Evolutionary conservation across 805 yeast genomes (phyloP), one percentile per base, ranked within the genome.

Genomic region (Candida qinlingensis): DNA sequence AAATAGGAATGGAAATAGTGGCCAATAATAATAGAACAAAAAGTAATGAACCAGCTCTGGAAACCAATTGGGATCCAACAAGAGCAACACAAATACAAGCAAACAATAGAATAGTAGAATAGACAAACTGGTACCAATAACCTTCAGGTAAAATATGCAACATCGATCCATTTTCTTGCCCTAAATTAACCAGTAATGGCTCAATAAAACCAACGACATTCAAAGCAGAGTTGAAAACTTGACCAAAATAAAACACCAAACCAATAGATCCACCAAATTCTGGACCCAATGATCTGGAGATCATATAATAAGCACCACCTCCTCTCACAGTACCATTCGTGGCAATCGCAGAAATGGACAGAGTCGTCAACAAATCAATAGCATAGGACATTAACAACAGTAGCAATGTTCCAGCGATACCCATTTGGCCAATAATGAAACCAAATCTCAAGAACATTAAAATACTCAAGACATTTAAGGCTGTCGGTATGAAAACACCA

Each of bases 231-330:
- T 94, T 94, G 49, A 94, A 72, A 7, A 91, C 90, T 69, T 94
- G 99, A 1, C 99, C 99, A 46, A 94, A 74, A 61, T 85, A 95
- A 65, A 94, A 94, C 27, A 94, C 92, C 30, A 94, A 74, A 1
- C 99, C 99, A 54, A 94, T 92, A 4, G 97, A 86, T 4, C 99
- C 99, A 29, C 99, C 99, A 67, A 94, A 94, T 64, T 94, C 99
- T 4, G 97, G 97, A 0, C 99, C 99, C 52, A 94, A 70, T 34
- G 96, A 85, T 56, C 99, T 75, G 34, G 96, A 86, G 51, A 94
- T 89, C 97, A 94, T 94, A 60, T 90, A 94, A 64, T 94, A 94
- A 0, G 98, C 97, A 42, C 99, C 99, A 12, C 99, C 99, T 11
- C 98, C 98, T 56, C 90, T 79, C 3, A 94, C 98, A 0, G 96